phyloP scores from a whole-genome alignment of 1,284 basidiomycete genomes.

The Omphalotus olearius region DNA sequence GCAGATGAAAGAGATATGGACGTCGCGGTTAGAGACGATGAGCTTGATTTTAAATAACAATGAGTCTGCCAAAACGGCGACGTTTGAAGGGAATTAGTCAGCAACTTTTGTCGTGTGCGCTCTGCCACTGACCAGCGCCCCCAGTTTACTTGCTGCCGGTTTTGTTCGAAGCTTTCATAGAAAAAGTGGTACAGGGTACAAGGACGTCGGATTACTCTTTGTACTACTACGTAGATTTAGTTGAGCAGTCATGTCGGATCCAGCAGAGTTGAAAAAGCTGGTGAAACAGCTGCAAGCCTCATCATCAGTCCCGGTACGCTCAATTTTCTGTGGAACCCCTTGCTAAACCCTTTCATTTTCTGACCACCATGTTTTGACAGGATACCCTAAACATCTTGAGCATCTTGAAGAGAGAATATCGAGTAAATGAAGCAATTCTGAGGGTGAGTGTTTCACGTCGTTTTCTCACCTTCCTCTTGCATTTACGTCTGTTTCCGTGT shows the following conservation, averaged over 20 bases:
- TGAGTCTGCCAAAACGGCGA: too few species aligned
- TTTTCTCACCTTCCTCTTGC: slow-evolving; percentile 18
- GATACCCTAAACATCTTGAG: slow-evolving; percentile 70
- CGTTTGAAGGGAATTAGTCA: too few species aligned
- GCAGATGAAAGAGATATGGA: background rate
- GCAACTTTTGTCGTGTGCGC: too few species aligned
- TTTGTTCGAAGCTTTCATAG: background rate
- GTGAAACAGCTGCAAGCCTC: slow-evolving; percentile 73
- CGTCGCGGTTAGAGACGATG: background rate
- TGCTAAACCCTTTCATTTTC: slow-evolving; percentile 33
- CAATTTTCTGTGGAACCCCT: slow-evolving; percentile 31
- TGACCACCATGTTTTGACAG: slow-evolving; percentile 39
- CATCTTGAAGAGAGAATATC: slow-evolving; percentile 73
- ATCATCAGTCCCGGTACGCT: slow-evolving; percentile 56
- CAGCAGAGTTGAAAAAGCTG: slow-evolving; percentile 71
- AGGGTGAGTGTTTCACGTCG: slow-evolving; percentile 62
- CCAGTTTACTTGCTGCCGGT: background rate
- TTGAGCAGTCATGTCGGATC: slow-evolving; percentile 36
- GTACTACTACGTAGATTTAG: background rate
- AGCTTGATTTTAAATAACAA: background rate
- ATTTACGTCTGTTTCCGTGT: slow-evolving; percentile 12
- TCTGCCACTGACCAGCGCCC: too few species aligned
- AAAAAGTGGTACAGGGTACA: background rate
- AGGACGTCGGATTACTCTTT: background rate
- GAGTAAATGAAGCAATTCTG: slow-evolving; percentile 83